These are phyloP conservation scores for Protomyces pachydermus DNA, from an alignment of 1,139 yeast species.

Conservation along the genomic window DNA sequence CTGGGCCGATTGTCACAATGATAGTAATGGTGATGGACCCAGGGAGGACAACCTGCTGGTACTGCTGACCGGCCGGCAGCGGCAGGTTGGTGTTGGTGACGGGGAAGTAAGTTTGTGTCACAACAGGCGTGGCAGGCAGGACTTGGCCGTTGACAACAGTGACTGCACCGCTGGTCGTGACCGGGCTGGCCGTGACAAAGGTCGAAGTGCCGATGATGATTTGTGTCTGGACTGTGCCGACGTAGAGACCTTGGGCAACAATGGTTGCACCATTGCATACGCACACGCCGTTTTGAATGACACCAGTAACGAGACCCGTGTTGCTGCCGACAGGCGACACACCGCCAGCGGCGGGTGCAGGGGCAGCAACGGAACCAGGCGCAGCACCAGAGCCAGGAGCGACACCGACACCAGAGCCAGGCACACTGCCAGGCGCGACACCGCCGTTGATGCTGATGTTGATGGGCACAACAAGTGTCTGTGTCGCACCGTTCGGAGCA, in stretches of 20 bases:
- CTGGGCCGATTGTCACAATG: constrained; percentile 19
- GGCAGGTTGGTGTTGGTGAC: constrained; percentile 25
- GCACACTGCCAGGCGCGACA: constrained; percentile 12
- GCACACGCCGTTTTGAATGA: not conserved
- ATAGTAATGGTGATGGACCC: constrained; percentile 8
- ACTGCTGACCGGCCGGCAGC: constrained; percentile 12
- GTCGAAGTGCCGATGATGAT: constrained; percentile 10
- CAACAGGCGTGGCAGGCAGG: constrained; percentile 27
- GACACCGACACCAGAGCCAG: constrained; percentile 13
- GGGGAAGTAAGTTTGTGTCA: constrained; percentile 8
- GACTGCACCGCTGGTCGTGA: constrained; percentile 23
- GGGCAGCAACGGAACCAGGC: not conserved
- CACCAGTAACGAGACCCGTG: not conserved
- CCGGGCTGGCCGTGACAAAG: constrained; percentile 23
- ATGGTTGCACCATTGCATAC: constrained; percentile 20
- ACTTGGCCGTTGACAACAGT: constrained; percentile 21
- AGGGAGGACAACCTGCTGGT: constrained; percentile 13
- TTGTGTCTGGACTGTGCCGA: constrained; percentile 12
- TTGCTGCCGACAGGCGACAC: not conserved
- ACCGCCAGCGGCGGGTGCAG: not conserved
- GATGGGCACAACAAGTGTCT: constrained; percentile 16
- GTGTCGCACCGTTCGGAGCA: constrained; percentile 1
- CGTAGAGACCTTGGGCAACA: constrained; percentile 19
- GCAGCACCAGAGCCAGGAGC: constrained; percentile 6
- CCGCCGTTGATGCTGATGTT: not conserved